Evolutionary conservation across 148 eudicot genomes (phyloP).

Genomic region (Arbutus unedo): DNA sequence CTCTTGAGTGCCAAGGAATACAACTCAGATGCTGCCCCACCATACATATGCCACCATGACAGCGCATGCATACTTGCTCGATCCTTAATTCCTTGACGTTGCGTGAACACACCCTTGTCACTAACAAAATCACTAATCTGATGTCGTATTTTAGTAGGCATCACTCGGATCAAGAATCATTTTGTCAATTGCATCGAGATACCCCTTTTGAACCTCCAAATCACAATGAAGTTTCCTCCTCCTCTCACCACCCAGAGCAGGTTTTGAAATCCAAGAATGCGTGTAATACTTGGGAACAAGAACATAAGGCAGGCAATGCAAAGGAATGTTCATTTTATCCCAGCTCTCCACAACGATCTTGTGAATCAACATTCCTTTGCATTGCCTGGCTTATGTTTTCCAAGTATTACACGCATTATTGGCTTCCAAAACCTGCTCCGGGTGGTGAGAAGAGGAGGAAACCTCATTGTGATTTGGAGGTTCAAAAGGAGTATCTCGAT

Average conservation of each 20-base stretch:
- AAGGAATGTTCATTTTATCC: conserved; percentile 18
- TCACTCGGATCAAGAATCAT: neutral
- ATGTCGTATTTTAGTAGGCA: neutral
- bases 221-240: conserved; percentile 7
- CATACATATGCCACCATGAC: neutral
- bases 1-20: neutral
- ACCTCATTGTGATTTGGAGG: conserved; percentile 5
- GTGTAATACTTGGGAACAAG: conserved; percentile 2
- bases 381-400: conserved; percentile 24
- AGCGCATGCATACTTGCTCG: conserved; percentile 6
- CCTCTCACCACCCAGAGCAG: neutral
- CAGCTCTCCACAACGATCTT: neutral
- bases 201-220: neutral
- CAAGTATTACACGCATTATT: conserved; percentile 6
- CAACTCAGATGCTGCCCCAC: conserved; percentile 2
- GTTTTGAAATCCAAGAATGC: neutral
- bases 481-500: neutral
- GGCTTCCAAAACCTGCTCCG: neutral
- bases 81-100: neutral
- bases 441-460: neutral
- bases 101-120: conserved; percentile 9
- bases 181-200: conserved; percentile 16
- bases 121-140: conserved; percentile 3
- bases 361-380: conserved; percentile 19
- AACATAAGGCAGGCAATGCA: conserved; percentile 23